Percentiles rank a stretch among this genome's conserved stretches.
phyloP scores from a whole-genome alignment of 2,329 filamentous ascomycete species.

The Botryosphaeria agaves region DNA sequence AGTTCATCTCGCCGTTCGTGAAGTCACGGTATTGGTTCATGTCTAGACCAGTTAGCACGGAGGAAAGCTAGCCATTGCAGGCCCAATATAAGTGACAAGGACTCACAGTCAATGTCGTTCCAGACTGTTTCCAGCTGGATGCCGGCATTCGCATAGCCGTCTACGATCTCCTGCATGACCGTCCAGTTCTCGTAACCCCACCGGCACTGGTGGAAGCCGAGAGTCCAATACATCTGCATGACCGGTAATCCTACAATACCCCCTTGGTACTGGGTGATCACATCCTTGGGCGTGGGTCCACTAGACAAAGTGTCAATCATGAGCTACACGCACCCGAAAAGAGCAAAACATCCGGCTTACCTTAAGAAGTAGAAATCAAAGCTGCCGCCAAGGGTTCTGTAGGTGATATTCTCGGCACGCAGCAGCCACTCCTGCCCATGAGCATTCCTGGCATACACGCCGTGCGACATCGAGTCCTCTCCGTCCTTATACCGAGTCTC shows the following conservation, averaged over 20 bases:
- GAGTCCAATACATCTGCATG: conserved; percentile 66
- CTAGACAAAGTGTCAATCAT: too few species aligned
- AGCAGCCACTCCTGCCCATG: conserved; percentile 16
- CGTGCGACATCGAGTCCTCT: conserved; percentile 12
- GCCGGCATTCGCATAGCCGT: conserved; percentile 31
- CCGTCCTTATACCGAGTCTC: conserved; percentile 13
- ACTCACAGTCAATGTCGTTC: conserved; percentile 22
- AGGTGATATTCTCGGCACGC: conserved; percentile 9
- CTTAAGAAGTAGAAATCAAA: conserved; percentile 10
- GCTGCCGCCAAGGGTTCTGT: conserved; percentile 13
- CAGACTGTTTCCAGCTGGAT: conserved; percentile 24
- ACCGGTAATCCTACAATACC: conserved; percentile 52
- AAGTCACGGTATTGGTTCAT: conserved; percentile 42
- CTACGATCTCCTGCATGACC: conserved; percentile 38
- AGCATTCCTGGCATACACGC: conserved; percentile 15
- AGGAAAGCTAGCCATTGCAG: too few species aligned
- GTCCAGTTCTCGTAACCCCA: conserved; percentile 66
- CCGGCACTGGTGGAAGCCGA: conserved; percentile 70
- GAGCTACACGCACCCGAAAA: too few species aligned
- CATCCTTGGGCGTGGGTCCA: conserved; percentile 8
- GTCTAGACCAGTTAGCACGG: conserved; percentile 22
- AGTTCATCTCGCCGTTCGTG: conserved; percentile 32
- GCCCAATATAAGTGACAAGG: too few species aligned
- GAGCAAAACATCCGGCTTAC: too few species aligned
- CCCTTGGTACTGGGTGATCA: conserved; percentile 36